Base-by-base conservation (phyloP, 2,329 filamentous ascomycete genomes). In the Huntiella moniliformis region DNA sequence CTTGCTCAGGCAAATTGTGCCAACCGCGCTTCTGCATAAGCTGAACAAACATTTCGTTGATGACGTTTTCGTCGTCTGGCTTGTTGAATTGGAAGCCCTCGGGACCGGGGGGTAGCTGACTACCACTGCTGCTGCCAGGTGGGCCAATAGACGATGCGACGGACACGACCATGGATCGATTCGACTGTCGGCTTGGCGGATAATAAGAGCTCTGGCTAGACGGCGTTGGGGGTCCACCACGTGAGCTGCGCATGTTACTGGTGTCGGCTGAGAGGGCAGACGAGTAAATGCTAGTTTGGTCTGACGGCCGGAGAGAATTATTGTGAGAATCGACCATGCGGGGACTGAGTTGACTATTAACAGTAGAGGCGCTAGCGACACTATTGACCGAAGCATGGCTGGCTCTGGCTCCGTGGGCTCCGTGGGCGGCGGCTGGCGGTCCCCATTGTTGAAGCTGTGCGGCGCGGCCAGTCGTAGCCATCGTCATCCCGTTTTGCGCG, bases 1-100 rank as follows among this genome's bases (percentile, higher is more conserved):
- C 91, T 64, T 94, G 85, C 57, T 98, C 91, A 4, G 91, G 91
- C 52, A 98, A 67, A 61, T 92, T 92, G 64, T 94, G 91, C 84
- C 87, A 96, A 53, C 88, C 91, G 64, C 91, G 77, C 64, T 95
- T 95, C 57, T 93, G 83, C 91, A 98, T 96, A 53, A 98, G 67
- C 44, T 85, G 79, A 56, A 87, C 69, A 57, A 96, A 96, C 67
- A 94, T 83, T 57, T 87, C 78, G 58, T 96, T 85, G 39, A 95
- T 82, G 11, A 93, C 66, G 49, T 77, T 74, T 57, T 92, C 85
- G 59, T 92, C 82, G 45, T 77, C 72, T 12, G 85, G 85, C 54
- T 81, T 76, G 40, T 77, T 72, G 44, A 91, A 73, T 51, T 77
- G 62, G 53, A 76, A 74, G 17, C 64, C 66, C 34, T 74, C 71